These are phyloP conservation scores for Friedmanniomyces simplex DNA, from an alignment of 495 filamentous ascomycete species.

Conservation along the genomic window DNA sequence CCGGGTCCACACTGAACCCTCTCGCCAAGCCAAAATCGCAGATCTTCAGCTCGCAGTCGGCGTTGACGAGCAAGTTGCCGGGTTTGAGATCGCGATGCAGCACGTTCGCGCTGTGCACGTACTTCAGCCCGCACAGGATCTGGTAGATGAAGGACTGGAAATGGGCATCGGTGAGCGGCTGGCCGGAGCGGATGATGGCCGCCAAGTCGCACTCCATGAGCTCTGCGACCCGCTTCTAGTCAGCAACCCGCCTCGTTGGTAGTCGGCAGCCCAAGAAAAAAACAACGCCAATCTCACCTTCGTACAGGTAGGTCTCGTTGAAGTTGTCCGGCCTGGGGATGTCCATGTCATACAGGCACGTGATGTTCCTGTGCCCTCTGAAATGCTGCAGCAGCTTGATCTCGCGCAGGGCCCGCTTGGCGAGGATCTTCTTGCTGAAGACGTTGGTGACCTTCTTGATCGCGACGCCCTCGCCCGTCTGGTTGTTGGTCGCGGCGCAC, in stretches of 20 bases:
- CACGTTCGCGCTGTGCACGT: slow-evolving; percentile 98
- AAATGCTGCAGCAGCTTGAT: slow-evolving; percentile 99
- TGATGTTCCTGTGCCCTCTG: slow-evolving; percentile 73
- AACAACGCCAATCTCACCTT: slow-evolving; percentile 48
- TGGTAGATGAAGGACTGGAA: slow-evolving; percentile 99
- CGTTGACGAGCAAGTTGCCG: slow-evolving; percentile 91
- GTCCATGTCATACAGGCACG: slow-evolving; percentile 98
- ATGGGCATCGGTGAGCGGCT: slow-evolving; percentile 96
- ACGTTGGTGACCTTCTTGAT: slow-evolving; percentile 99
- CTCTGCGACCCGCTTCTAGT: slow-evolving; percentile 43
- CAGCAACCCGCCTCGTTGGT: slow-evolving; percentile 9
- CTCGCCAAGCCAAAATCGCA: slow-evolving; percentile 95
- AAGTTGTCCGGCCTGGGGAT: slow-evolving; percentile 97
- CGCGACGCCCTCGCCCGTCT: slow-evolving; percentile 90
- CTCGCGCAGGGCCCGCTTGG: slow-evolving; percentile 92
- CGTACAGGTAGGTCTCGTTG: slow-evolving; percentile 97
- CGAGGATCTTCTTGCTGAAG: slow-evolving; percentile 99
- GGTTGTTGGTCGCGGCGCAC: slow-evolving; percentile 86
- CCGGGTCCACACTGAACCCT: slow-evolving; percentile 74
- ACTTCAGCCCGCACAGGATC: slow-evolving; percentile 93
- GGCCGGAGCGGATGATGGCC: slow-evolving; percentile 94
- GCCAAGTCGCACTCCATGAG: slow-evolving; percentile 99
- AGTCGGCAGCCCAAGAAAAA: not conserved
- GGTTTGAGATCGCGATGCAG: slow-evolving; percentile 97
- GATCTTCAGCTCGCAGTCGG: slow-evolving; percentile 98